phyloP scores from a whole-genome alignment of 139 green algal species.

The Pseudopediastrum boryanum region DNA sequence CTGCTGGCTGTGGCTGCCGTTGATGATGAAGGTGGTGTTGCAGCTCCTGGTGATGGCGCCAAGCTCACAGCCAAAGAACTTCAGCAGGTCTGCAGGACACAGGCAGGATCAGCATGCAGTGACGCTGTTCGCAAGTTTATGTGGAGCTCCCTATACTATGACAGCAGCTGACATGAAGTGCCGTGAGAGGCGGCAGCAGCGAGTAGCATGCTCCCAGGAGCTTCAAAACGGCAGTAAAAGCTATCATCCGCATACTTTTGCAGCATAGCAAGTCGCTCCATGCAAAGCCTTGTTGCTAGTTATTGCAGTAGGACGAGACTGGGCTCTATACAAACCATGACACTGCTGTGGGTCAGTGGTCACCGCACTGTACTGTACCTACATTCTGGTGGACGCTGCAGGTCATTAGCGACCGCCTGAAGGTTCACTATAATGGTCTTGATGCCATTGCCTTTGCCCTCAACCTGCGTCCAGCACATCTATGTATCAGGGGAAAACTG shows the following conservation, averaged over 20 bases:
- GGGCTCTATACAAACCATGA: background rate
- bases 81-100: conserved; percentile 86
- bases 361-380: conserved; percentile 32
- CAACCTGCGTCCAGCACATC: no score
- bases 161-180: background rate
- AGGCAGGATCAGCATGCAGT: background rate
- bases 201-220: no score
- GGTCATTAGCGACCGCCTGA: conserved; percentile 96
- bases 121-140: background rate
- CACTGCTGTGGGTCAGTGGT: background rate
- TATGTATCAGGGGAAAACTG: background rate
- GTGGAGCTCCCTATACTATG: background rate
- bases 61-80: conserved; percentile 97
- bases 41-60: conserved; percentile 97
- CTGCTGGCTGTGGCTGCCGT: conserved; percentile 75
- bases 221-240: no score
- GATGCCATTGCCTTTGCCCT: conserved; percentile 98
- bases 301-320: background rate
- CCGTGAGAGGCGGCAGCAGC: no score
- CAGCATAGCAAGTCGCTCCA: no score
- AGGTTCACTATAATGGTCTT: conserved; percentile 99
- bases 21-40: conserved; percentile 91
- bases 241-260: no score
- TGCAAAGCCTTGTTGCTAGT: no score
- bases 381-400: conserved; percentile 93